Conservation (phyloP, 2,329 filamentous ascomycete genomes). For the Fusarium illudens region DNA sequence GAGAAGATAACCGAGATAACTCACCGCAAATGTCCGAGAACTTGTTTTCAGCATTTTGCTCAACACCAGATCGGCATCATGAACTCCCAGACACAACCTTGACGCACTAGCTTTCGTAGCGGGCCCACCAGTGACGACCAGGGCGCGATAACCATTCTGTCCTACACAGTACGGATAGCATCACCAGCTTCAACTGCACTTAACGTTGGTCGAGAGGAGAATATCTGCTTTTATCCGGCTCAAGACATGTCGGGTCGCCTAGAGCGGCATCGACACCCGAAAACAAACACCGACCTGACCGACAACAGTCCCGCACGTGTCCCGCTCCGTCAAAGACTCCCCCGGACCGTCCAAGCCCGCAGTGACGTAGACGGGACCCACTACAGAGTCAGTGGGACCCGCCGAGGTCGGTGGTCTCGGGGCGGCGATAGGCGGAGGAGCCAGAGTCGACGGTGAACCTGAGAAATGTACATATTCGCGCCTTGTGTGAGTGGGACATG, state of each 20-base stretch:
- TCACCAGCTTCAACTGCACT: neutral
- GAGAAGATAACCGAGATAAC: slow-evolving; percentile 17
- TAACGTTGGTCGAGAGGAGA: neutral
- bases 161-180: neutral
- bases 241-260: neutral
- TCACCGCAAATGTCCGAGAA: neutral
- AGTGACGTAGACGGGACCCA: slow-evolving; percentile 37
- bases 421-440: slow-evolving; percentile 33
- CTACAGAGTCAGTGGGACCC: slow-evolving; percentile 20
- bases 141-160: neutral
- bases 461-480: neutral
- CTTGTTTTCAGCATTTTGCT: slow-evolving; percentile 20
- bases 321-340: neutral
- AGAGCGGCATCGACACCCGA: neutral
- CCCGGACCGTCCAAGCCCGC: neutral
- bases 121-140: neutral
- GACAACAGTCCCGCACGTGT: neutral
- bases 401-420: slow-evolving; percentile 21
- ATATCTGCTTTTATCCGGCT: neutral
- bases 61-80: slow-evolving; percentile 31
- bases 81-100: slow-evolving; percentile 17
- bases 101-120: slow-evolving; percentile 9
- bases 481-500: slow-evolving; percentile 34
- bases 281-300: neutral
- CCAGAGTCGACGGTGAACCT: slow-evolving; percentile 17